Percentiles rank a stretch among this genome's conserved stretches.
These are phyloP conservation scores for Cymbopogon flexuosus DNA, from an alignment of 202 grass and related monocot genomes.

Conservation along the genomic window DNA sequence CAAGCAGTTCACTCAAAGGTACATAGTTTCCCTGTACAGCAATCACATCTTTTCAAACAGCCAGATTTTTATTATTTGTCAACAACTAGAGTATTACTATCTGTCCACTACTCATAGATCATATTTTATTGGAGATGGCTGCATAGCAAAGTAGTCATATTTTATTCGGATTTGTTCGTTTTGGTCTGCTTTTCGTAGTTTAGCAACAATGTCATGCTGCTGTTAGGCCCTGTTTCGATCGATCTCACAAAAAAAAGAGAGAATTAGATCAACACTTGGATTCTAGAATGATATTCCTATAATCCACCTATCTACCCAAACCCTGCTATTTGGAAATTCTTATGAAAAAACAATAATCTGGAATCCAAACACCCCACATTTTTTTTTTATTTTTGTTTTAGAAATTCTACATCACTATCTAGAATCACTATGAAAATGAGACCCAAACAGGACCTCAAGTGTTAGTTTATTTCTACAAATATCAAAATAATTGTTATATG, in stretches of 20 bases:
- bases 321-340: not conserved
- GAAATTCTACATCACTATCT: not conserved
- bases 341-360: not conserved
- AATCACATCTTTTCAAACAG: slow-evolving; percentile 8
- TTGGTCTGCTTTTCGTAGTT: slow-evolving; percentile 9
- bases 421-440: not conserved
- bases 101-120: not conserved
- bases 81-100: slow-evolving; percentile 7
- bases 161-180: not conserved
- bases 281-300: not conserved
- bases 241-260: not conserved
- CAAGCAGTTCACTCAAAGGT: slow-evolving; percentile 84
- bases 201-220: not conserved
- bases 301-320: not conserved
- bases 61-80: not conserved
- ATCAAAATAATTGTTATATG: not conserved
- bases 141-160: slow-evolving; percentile 4
- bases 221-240: not conserved
- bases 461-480: not conserved
- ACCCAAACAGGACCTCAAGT: not conserved
- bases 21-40: slow-evolving; percentile 8
- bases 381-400: not conserved
- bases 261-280: not conserved
- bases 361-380: not conserved
- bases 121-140: slow-evolving; percentile 12